These are phyloP conservation scores for Punica granatum DNA, from an alignment of 345 rosid species.

Conservation along the genomic window DNA sequence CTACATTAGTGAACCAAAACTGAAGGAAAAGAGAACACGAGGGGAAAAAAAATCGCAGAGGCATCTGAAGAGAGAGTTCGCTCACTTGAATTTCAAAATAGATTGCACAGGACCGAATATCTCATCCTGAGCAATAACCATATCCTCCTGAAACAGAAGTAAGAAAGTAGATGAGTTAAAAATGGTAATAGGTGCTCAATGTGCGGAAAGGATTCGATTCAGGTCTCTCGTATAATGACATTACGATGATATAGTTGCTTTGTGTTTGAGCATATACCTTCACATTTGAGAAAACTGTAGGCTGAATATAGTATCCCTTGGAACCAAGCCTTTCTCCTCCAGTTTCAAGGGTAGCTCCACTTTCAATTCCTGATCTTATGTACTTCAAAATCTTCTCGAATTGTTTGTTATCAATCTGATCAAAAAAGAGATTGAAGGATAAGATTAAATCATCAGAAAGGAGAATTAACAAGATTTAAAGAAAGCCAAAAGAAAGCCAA, in stretches of 20 bases:
- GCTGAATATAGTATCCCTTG: conserved; percentile 76
- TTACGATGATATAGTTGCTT: not conserved
- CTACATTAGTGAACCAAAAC: not conserved
- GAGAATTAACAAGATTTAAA: not conserved
- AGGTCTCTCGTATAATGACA: not conserved
- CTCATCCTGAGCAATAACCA: conserved; percentile 86
- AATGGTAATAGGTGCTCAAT: not conserved
- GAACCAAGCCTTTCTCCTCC: conserved; percentile 75
- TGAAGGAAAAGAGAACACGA: not conserved
- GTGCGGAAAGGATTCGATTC: not conserved
- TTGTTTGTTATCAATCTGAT: conserved; percentile 68
- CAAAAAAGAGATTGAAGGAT: not conserved
- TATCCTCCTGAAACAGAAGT: conserved; percentile 54
- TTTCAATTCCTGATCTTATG: conserved; percentile 61
- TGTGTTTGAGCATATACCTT: conserved; percentile 34
- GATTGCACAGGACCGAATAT: conserved; percentile 94
- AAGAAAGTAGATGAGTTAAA: not conserved
- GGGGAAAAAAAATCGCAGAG: no score
- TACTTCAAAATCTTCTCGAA: conserved; percentile 60
- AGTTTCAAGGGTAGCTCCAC: conserved; percentile 85
- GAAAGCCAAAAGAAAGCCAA: not conserved
- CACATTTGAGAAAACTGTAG: conserved; percentile 95
- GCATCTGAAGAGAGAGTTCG: not conserved
- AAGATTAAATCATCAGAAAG: not conserved
- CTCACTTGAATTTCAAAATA: conserved; percentile 85